Evolutionary conservation across 2,329 filamentous ascomycete species (phyloP), one percentile per base, ranked within the genome.

Genomic region (Pseudopithomyces maydicus): DNA sequence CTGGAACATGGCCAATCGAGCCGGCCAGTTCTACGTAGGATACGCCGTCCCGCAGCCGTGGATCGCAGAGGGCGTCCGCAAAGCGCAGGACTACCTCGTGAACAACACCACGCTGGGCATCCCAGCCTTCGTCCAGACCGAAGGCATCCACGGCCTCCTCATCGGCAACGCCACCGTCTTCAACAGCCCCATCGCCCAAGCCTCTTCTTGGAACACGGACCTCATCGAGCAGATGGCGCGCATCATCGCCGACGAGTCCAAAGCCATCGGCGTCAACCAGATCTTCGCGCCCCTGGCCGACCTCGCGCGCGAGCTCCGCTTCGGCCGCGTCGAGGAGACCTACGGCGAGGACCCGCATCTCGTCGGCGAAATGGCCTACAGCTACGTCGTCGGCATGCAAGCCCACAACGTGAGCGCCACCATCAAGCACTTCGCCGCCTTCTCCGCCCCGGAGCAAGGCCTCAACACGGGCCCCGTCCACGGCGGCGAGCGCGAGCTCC

Each of bases 381-480:
- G 81, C 29, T 84, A 84, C 53, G 79, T 86, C 38, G 82, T 78
- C 49, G 85, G 89, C 20, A 77, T 91, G 2, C 88, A 92, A 71
- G 81, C 81, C 12, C 79, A 81, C 33, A 86, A 87, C 42, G 88
- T 91, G 5, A 86, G 85, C 22, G 85, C 89, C 15, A 91, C 86
- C 74, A 86, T 92, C 45, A 92, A 92, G 77, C 90, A 92, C 70
- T 92, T 89, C 70, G 87, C 86, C 12, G 90, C 84, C 1, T 91
- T 87, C 67, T 88, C 83, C 45, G 79, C 80, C 1, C 89, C 88
- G 0, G 89, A 92, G 66, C 88, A 91, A 70, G 89, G 89, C 1
- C 73, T 92, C 42, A 92, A 92, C 70, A 88, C 85, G 8, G 88
- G 82, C 0, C 82, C 83, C 5, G 82, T 85, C 0, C 82, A 84